These are phyloP conservation scores for Chlamydomonas sp. DNA, from an alignment of 139 green algal species.

Conservation along the genomic window DNA sequence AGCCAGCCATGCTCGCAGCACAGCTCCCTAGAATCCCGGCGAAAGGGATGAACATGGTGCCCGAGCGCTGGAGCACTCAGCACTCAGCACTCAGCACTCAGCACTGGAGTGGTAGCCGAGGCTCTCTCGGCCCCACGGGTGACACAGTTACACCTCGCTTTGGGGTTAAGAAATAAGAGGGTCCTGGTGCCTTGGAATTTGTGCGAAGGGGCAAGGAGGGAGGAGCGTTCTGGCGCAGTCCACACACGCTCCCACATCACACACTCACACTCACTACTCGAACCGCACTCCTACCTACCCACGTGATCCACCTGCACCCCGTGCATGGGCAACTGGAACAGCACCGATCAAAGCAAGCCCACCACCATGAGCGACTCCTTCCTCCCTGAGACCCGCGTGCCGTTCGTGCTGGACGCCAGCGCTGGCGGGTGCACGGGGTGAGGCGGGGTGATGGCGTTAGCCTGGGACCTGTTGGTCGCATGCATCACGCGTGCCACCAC, in stretches of 20 bases:
- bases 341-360: not conserved
- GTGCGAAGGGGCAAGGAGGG: too few relatives aligned
- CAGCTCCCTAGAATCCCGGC: slow-evolving; percentile 34
- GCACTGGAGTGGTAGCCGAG: too few relatives aligned
- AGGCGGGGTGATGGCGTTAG: not conserved
- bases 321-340: too few relatives aligned
- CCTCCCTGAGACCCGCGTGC: not conserved
- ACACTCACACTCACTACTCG: too few relatives aligned
- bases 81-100: not conserved
- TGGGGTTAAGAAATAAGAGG: not conserved
- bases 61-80: too few relatives aligned
- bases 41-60: slow-evolving; percentile 20
- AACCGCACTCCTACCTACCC: too few relatives aligned
- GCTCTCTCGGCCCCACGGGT: too few relatives aligned
- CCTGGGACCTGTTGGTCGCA: not conserved
- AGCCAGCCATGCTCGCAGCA: slow-evolving; percentile 39
- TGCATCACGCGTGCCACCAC: not conserved
- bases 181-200: not conserved
- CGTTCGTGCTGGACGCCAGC: slow-evolving; percentile 4
- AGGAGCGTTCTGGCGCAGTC: too few relatives aligned
- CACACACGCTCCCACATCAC: too few relatives aligned
- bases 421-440: slow-evolving; percentile 5
- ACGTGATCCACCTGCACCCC: too few relatives aligned
- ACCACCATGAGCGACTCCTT: not conserved
- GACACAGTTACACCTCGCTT: too few relatives aligned